These are phyloP conservation scores for Cystofilobasidium macerans DNA, from an alignment of 768 basidiomycete genomes.

Conservation along the genomic window DNA sequence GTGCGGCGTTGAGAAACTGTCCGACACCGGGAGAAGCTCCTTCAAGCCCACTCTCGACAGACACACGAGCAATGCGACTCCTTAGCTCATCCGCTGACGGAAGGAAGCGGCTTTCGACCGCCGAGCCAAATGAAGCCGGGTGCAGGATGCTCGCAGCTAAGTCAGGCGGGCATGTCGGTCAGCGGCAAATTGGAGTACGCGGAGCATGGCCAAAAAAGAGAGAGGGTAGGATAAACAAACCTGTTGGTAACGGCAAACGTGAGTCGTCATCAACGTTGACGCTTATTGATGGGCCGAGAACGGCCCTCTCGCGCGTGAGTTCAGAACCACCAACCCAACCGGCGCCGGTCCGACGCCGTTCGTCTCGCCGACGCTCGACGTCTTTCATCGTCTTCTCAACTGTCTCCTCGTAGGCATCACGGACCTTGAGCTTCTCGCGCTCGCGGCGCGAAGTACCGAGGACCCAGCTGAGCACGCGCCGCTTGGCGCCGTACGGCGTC, in stretches of 20 bases:
- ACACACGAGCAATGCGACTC: conserved; percentile 13
- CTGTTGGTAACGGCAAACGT: too few species aligned
- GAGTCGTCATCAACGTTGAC: background rate
- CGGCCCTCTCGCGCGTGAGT: conserved; percentile 15
- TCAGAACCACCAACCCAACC: conserved; percentile 23
- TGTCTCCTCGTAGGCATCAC: background rate
- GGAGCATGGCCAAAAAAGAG: background rate
- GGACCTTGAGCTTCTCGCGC: background rate
- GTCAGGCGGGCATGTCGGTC: background rate
- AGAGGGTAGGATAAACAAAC: background rate
- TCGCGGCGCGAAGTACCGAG: conserved; percentile 20
- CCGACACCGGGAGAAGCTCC: conserved; percentile 11
- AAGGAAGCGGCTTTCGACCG: conserved; percentile 9
- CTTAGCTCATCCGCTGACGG: conserved; percentile 8
- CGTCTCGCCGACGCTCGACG: conserved; percentile 15
- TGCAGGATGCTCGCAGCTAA: background rate
- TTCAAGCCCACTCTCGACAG: conserved; percentile 10
- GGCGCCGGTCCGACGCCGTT: conserved; percentile 8
- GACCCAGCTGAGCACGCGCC: conserved; percentile 22
- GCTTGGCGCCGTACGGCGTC: conserved; percentile 23
- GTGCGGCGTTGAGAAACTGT: conserved; percentile 3
- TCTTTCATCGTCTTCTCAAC: background rate
- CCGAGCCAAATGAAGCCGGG: background rate
- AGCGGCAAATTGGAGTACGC: too few species aligned
- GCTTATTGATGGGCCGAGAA: background rate